These are phyloP conservation scores for Cyphellophora europaea DNA, from an alignment of 2,329 filamentous ascomycete genomes.

Conservation along the genomic window DNA sequence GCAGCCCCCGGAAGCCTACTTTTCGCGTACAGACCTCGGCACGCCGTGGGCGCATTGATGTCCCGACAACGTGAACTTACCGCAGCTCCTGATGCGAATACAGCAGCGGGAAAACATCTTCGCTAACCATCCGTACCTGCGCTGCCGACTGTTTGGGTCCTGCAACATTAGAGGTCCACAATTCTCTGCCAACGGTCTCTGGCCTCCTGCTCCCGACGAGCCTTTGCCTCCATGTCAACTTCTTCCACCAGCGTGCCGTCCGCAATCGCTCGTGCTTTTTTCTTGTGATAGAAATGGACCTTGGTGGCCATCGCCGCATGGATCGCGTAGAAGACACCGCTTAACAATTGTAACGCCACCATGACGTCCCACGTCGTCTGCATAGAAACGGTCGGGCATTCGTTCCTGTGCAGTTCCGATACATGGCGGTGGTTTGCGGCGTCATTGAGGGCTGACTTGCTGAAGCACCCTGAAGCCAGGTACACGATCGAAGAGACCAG, in stretches of 20 bases:
- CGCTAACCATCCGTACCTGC: too few species aligned
- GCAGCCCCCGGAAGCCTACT: too few species aligned
- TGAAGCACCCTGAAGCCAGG: constrained; percentile 8
- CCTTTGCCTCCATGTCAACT: constrained; percentile 15
- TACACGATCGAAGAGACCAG: constrained; percentile 14
- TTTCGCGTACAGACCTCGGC: too few species aligned
- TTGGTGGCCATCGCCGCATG: constrained; percentile 16
- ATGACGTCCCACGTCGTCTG: constrained; percentile 14
- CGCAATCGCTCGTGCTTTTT: constrained; percentile 11
- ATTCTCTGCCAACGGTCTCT: constrained; percentile 15
- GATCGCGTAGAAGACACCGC: constrained; percentile 10
- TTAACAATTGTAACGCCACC: constrained; percentile 15
- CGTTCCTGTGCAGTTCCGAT: constrained; percentile 9
- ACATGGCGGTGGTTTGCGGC: constrained; percentile 6
- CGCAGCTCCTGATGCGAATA: too few species aligned
- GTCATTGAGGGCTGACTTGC: background rate
- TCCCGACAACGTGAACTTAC: too few species aligned
- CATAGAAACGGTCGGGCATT: constrained; percentile 12
- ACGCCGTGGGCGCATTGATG: too few species aligned
- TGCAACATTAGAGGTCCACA: background rate
- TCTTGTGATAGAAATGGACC: constrained; percentile 9
- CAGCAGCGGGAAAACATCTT: too few species aligned
- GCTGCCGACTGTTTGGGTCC: too few species aligned
- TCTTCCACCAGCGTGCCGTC: constrained; percentile 10
- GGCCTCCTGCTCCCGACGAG: constrained; percentile 15